Evolutionary conservation across 495 filamentous ascomycete genomes (phyloP).

Genomic region (Neurospora sp.): DNA sequence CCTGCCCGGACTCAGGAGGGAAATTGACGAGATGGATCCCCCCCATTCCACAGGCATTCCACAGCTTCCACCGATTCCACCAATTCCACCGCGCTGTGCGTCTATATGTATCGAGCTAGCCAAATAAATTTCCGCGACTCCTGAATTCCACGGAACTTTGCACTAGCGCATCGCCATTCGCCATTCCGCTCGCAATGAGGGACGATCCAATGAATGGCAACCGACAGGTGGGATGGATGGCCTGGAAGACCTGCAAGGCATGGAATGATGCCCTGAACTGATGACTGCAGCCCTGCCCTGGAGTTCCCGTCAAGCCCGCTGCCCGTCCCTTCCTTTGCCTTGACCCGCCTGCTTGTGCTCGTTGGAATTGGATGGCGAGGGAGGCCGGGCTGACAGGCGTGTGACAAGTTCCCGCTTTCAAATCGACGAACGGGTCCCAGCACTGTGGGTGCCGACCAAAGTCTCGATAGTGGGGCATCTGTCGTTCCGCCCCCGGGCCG

Average conservation of each 20-base stretch:
- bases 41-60: neutral
- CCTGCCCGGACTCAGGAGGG: neutral
- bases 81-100: neutral
- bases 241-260: neutral
- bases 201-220: neutral
- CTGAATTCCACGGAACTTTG: neutral
- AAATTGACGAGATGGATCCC: neutral
- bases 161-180: neutral
- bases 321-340: neutral
- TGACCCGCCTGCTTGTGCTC: neutral
- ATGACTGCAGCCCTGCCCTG: neutral
- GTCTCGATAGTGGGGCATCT: neutral
- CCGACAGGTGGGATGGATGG: neutral
- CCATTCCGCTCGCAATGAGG: neutral
- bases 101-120: neutral
- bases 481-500: neutral
- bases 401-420: neutral
- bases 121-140: neutral
- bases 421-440: neutral
- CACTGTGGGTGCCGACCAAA: neutral
- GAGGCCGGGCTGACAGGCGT: neutral
- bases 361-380: neutral
- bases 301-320: neutral
- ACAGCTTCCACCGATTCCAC: neutral
- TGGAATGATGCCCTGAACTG: neutral